Evolutionary conservation across 2,329 filamentous ascomycete species (phyloP).

Genomic region (Fusarium zealandicum): DNA sequence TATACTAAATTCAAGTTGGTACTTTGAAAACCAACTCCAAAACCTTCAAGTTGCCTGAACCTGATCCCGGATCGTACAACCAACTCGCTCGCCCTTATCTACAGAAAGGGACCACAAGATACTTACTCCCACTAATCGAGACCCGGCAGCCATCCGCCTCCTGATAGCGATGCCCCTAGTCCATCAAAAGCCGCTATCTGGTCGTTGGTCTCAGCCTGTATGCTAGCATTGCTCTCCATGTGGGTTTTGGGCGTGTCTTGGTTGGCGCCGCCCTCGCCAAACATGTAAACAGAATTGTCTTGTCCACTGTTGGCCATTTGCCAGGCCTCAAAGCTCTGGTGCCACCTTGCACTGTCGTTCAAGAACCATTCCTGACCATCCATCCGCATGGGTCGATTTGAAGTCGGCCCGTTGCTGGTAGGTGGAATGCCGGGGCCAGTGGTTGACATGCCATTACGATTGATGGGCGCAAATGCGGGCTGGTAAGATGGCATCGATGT

Average conservation of each 20-base stretch:
- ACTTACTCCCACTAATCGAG: constrained; percentile 42
- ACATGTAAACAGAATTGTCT: constrained; percentile 42
- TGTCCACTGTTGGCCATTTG: constrained; percentile 46
- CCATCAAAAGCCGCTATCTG: constrained; percentile 43
- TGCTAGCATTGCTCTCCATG: constrained; percentile 22
- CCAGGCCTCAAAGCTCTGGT: constrained; percentile 65
- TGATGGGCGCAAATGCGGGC: constrained; percentile 31
- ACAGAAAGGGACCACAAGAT: background rate
- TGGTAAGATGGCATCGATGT: constrained; percentile 34
- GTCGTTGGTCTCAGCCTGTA: constrained; percentile 34
- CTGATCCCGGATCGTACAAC: constrained; percentile 3
- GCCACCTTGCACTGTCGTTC: constrained; percentile 64
- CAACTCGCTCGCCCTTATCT: background rate
- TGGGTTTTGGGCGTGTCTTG: constrained; percentile 31
- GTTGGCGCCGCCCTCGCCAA: constrained; percentile 34
- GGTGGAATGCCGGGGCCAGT: constrained; percentile 24
- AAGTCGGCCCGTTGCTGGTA: constrained; percentile 30
- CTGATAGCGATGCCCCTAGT: constrained; percentile 43
- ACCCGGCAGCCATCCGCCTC: constrained; percentile 47
- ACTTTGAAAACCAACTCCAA: constrained; percentile 3
- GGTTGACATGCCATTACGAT: constrained; percentile 21
- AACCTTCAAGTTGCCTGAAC: background rate
- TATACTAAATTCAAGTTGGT: constrained; percentile 4
- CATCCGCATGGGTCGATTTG: constrained; percentile 45
- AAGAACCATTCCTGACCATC: constrained; percentile 66